Base-by-base conservation (phyloP, 495 filamentous ascomycete species). In the Saxophila tyrrhenica region DNA sequence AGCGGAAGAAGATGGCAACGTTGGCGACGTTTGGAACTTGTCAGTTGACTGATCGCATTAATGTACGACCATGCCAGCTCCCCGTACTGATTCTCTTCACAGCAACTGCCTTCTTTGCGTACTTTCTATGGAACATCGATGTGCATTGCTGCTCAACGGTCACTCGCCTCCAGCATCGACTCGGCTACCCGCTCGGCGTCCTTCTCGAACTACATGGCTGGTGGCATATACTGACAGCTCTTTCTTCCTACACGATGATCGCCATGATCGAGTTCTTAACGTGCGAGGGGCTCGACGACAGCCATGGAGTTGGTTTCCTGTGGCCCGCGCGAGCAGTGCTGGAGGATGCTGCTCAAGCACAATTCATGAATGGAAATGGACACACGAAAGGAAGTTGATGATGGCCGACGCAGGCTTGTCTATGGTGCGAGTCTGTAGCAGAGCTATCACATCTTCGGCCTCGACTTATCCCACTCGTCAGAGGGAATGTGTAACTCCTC, bases 181-280 rank as follows among this genome's bases (percentile, higher is more conserved):
- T 76, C 16, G 77, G 77, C 1, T 61, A 78, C 55, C 79, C 78
- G 1, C 77, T 66, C 72, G 73, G 70, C 23, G 76, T 74, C 55
- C 21, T 77, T 1, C 57, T 81, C 0, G 78, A 80, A 60, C 61
- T 82, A 17, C 79, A 84, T 63, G 78, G 79, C 20, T 84, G 76
- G 69, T 80, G 77, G 79, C 77, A 79, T 65, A 64, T 80, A 21
- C 67, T 75, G 39, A 79, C 76, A 2, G 76, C 72, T 1, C 64
- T 76, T 16, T 70, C 73, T 7, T 75, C 76, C 10, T 68, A 66
- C 38, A 54, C 55, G 7, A 64, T 63, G 39, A 66, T 68, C 59
- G 59, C 58, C 41, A 25, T 68, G 3, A 56, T 62, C 13, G 65
- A 68, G 48, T 62, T 63, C 48, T 49, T 68, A 9, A 61, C 63